Conservation (phyloP, 306 rosid species). For the Malus sieversii region DNA sequence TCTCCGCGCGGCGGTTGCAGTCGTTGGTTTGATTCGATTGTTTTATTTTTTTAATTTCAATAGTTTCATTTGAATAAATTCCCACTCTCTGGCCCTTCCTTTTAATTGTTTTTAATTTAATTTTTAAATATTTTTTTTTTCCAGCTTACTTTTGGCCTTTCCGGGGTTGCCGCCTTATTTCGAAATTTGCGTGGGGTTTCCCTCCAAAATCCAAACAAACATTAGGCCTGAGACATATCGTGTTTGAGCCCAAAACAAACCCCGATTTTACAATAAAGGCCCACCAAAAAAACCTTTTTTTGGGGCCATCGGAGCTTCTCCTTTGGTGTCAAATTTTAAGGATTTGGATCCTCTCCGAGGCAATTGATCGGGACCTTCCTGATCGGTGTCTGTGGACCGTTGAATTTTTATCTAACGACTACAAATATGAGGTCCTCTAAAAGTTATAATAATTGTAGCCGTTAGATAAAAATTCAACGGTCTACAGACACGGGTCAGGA, state of each 20-base stretch:
- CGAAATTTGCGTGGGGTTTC: slow-evolving; percentile 23
- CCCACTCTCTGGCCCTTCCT: background rate
- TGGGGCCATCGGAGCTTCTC: no score
- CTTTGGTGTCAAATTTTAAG: no score
- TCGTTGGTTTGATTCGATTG: background rate
- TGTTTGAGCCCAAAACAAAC: background rate
- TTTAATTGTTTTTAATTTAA: background rate
- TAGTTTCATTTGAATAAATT: background rate
- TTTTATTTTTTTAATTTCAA: background rate
- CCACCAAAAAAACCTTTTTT: background rate
- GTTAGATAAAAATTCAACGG: no score
- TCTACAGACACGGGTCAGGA: no score
- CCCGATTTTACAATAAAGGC: background rate
- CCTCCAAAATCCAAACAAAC: slow-evolving; percentile 16
- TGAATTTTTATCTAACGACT: no score
- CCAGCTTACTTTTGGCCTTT: background rate
- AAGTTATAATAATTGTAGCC: no score
- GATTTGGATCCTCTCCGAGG: no score
- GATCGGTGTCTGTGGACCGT: no score
- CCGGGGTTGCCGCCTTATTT: background rate
- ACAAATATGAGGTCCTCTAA: no score
- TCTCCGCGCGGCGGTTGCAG: background rate
- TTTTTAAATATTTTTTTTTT: background rate
- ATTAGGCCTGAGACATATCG: background rate
- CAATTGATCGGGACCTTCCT: no score